A percentile compares a stretch with the other conserved stretches of the same genome.
Conservation (phyloP, 2,329 filamentous ascomycete genomes). For the Conoideocrella luteorostrata region DNA sequence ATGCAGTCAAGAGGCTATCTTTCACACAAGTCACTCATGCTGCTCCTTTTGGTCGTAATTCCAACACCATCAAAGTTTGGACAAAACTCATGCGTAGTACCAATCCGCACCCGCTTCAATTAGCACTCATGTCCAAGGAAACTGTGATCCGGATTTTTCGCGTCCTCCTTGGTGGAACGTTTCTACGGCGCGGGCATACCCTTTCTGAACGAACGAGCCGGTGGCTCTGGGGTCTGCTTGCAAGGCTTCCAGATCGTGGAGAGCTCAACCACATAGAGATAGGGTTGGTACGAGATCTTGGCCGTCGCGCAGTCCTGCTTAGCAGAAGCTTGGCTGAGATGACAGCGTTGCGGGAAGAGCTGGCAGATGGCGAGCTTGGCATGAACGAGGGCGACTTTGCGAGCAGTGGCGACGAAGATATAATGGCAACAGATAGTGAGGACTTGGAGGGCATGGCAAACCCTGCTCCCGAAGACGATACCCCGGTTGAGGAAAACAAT, state of each 20-base stretch:
- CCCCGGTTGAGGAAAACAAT: constrained; percentile 3
- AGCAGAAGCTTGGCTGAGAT: constrained; percentile 49
- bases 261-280: constrained; percentile 71
- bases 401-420: constrained; percentile 33
- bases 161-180: constrained; percentile 58
- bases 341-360: constrained; percentile 38
- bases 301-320: constrained; percentile 64
- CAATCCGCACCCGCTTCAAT: constrained; percentile 52
- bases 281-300: constrained; percentile 69
- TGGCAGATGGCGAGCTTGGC: constrained; percentile 33
- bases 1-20: constrained; percentile 46
- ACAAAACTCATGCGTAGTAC: constrained; percentile 42
- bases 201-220: constrained; percentile 62
- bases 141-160: constrained; percentile 61
- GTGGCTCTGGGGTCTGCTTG: constrained; percentile 83
- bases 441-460: constrained; percentile 22
- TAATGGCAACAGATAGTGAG: constrained; percentile 24
- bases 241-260: constrained; percentile 65
- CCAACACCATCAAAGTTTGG: constrained; percentile 46
- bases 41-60: constrained; percentile 44
- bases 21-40: constrained; percentile 50
- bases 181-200: constrained; percentile 52
- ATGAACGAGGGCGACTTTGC: constrained; percentile 41
- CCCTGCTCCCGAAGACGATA: constrained; percentile 6
- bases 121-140: constrained; percentile 60